Base-by-base conservation (phyloP, 139 green algal genomes). In the Eudorina sp. region DNA sequence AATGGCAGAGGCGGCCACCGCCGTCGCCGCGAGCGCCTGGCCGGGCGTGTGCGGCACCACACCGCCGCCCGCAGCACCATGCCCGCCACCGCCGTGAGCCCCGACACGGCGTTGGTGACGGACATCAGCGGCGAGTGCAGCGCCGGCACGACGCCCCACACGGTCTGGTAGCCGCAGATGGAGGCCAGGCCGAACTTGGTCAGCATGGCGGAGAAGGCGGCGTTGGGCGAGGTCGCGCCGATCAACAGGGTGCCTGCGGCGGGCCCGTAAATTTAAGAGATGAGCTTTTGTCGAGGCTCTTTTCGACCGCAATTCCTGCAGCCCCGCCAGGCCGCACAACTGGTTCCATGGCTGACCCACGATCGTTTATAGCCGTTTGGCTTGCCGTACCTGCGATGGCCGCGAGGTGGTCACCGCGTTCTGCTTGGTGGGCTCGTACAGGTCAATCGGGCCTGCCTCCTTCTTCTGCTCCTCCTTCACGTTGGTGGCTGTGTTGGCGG, bases 71-170 rank as follows among this genome's bases (percentile, higher is more conserved):
- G 94, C 69, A 97, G 90, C 91, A 96, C 84, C 89, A 98, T 95
- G 81, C 95, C 96, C 58, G 95, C 96, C 40, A 93, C 90, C 5
- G 90, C 88, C 2, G 90, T 93, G 16, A 94, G 90, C 2, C 95
- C 96, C 4, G 91, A 96, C 70, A 99, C 98, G 58, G 97, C 97
- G 89, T 99, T 99, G 79, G 97, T 99, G 34, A 99, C 97, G 19
- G 88, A 95, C 97, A 99, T 99, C 60, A 99, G 93, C 23, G 97
- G 97, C 36, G 94, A 97, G 94, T 99, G 97, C 77, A 99, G 92
- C 40, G 97, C 96, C 13, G 95, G 95, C 21, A 92, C 95, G 11
- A 98, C 97, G 31, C 96, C 95, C 95, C 95, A 96, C 81, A 97
- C 88, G 55, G 86, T 86, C 91, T 92, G 88, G 88, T 91, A 91